These are phyloP conservation scores for Fusarium verticillioides DNA, from an alignment of 2,329 filamentous ascomycete species.

Conservation along the genomic window DNA sequence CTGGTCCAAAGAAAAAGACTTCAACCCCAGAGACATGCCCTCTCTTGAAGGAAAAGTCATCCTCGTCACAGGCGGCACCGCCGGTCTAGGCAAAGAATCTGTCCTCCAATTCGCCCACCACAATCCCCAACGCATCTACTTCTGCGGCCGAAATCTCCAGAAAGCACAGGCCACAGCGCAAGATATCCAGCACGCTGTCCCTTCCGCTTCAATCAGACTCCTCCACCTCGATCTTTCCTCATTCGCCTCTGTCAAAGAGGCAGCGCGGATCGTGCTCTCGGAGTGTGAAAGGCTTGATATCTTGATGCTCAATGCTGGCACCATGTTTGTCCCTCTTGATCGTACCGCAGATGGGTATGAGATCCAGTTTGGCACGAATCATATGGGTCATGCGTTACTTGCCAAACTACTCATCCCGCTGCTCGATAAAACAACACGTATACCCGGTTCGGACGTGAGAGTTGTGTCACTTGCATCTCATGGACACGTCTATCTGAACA, in stretches of 20 bases:
- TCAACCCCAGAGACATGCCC: not conserved
- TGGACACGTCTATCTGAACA: not conserved
- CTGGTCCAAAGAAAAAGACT: fast-evolving
- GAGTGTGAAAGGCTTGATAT: not conserved
- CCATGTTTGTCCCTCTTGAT: not conserved
- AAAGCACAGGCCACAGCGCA: fast-evolving
- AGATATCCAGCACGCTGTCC: not conserved
- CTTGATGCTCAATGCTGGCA: not conserved
- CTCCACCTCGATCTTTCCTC: not conserved
- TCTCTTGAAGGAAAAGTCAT: not conserved
- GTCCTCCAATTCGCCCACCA: not conserved
- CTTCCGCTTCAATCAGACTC: fast-evolving
- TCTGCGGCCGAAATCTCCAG: not conserved
- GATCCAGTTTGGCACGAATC: not conserved
- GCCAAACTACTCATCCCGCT: not conserved
- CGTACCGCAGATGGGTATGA: not conserved
- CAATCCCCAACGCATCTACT: not conserved
- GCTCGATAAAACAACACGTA: not conserved
- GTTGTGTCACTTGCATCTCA: not conserved
- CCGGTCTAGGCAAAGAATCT: not conserved
- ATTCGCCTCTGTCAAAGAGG: not conserved
- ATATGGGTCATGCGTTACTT: not conserved
- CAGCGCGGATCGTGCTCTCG: not conserved
- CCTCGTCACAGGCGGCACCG: not conserved
- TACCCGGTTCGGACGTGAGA: not conserved